phyloP scores from a whole-genome alignment of 2,329 filamentous ascomycete species.

The Tolypocladium capitatum region DNA sequence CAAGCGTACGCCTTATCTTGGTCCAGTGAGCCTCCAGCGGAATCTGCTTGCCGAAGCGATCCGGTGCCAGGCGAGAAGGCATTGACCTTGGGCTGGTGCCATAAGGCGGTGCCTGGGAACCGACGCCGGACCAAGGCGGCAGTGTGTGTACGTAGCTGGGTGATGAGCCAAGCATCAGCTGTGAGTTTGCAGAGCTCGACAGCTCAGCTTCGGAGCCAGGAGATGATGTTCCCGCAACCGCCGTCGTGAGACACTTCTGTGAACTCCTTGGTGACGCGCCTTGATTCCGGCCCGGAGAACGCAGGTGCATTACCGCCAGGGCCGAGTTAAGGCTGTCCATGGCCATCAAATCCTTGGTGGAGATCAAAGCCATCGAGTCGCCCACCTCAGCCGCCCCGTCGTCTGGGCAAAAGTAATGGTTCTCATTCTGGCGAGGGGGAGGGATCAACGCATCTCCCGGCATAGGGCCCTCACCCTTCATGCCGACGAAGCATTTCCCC shows the following conservation, averaged over 20 bases:
- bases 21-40: slow-evolving; percentile 46
- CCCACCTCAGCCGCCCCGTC: slow-evolving; percentile 17
- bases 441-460: slow-evolving; percentile 18
- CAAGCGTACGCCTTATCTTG: slow-evolving; percentile 37
- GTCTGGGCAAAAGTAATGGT: slow-evolving; percentile 24
- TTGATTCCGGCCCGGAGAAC: slow-evolving; percentile 20
- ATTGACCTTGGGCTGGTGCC: slow-evolving; percentile 16
- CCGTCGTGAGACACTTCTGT: slow-evolving; percentile 22
- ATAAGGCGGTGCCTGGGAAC: slow-evolving; percentile 17
- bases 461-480: slow-evolving; percentile 23
- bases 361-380: slow-evolving; percentile 34
- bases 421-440: slow-evolving; percentile 14
- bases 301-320: slow-evolving; percentile 28
- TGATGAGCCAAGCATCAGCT: slow-evolving; percentile 19
- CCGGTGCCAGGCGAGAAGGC: slow-evolving; percentile 35
- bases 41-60: slow-evolving; percentile 43
- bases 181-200: slow-evolving; percentile 17
- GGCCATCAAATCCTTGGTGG: slow-evolving; percentile 38
- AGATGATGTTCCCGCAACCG: slow-evolving; percentile 14
- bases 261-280: slow-evolving; percentile 19
- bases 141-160: slow-evolving; percentile 26
- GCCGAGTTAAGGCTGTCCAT: slow-evolving; percentile 28
- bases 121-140: slow-evolving; percentile 11
- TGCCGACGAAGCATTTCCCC: slow-evolving; percentile 27
- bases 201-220: slow-evolving; percentile 13